Evolutionary conservation across 495 filamentous ascomycete genomes (phyloP), one percentile per base, ranked within the genome.

Genomic region (Trichocladium uniseriatum): DNA sequence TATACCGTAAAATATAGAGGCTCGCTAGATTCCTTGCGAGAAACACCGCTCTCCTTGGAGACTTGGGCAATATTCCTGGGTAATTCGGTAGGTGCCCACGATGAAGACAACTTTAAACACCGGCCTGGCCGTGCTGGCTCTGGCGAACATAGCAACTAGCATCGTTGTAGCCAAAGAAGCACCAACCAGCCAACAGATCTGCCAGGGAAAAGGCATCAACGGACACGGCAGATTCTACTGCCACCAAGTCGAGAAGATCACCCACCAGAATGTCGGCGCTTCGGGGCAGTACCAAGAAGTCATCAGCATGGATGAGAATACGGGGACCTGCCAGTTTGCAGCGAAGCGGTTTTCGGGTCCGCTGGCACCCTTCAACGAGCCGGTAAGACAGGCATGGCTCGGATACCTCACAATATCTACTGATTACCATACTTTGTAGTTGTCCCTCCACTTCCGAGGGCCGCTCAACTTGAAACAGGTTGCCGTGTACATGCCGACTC

Each of bases 391-490:
- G n/a, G n/a, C n/a, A n/a, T n/a, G n/a, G n/a, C n/a, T n/a, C n/a
- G n/a, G n/a, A n/a, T n/a, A n/a, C n/a, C n/a, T n/a, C n/a, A 7
- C 31, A 7, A 7, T 14, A 14, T 34, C 14, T 34, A 34, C 31
- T 34, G 14, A 7, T 34, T 34, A 34, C n/a, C n/a, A n/a, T n/a
- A n/a, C n/a, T n/a, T n/a, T n/a, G 27, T 47, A 87, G 84, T 61
- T 87, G 28, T 83, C 82, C 0, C 42, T 86, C 39, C 80, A 86
- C 56, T 75, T 89, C 59, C 80, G 84, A 32, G 84, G 83, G 9
- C 85, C 84, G 3, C 54, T 84, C 40, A 49, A 68, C 6, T 54
- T 89, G 13, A 76, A 78, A 51, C 69, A 83, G 45, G 61, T 87
- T 27, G 84, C 82, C 5, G 78, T 79, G 20, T 88, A 86, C 60